Evolutionary conservation across 352 stramenopile species (phyloP).

Genomic region (Plasmopara viticola): DNA sequence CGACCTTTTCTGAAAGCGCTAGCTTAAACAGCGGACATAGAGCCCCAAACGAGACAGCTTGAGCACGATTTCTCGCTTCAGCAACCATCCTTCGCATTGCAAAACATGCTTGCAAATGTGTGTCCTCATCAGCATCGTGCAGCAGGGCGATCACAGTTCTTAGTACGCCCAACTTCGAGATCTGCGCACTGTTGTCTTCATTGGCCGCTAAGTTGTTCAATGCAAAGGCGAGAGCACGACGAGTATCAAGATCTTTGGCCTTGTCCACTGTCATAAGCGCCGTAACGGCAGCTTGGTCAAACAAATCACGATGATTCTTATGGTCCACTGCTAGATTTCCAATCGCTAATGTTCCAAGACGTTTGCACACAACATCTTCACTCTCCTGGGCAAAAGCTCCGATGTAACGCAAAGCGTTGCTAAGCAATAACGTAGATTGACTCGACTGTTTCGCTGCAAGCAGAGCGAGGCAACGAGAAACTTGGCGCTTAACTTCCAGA

Average conservation of each 20-base stretch:
- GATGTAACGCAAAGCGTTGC: conserved; percentile 85
- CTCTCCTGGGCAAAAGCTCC: conserved; percentile 74
- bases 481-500: conserved; percentile 88
- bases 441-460: conserved; percentile 91
- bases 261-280: conserved; percentile 85
- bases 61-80: conserved; percentile 86
- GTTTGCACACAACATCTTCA: conserved; percentile 78
- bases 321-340: conserved; percentile 87
- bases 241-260: conserved; percentile 86
- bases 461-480: conserved; percentile 89
- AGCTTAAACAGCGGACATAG: conserved; percentile 87
- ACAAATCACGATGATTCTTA: conserved; percentile 89
- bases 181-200: conserved; percentile 82
- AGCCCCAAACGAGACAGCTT: conserved; percentile 90
- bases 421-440: conserved; percentile 83
- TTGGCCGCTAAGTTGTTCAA: conserved; percentile 92
- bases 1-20: conserved; percentile 74
- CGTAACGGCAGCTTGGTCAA: conserved; percentile 87
- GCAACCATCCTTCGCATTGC: conserved; percentile 88
- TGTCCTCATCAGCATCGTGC: conserved; percentile 88
- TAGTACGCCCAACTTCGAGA: conserved; percentile 85
- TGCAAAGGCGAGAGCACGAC: conserved; percentile 89
- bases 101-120: conserved; percentile 90
- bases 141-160: conserved; percentile 82
- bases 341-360: conserved; percentile 89